A percentile compares a stretch with the other conserved stretches of the same genome.
Conservation (phyloP, 805 yeast species). For the Scheffersomyces lignosus region DNA sequence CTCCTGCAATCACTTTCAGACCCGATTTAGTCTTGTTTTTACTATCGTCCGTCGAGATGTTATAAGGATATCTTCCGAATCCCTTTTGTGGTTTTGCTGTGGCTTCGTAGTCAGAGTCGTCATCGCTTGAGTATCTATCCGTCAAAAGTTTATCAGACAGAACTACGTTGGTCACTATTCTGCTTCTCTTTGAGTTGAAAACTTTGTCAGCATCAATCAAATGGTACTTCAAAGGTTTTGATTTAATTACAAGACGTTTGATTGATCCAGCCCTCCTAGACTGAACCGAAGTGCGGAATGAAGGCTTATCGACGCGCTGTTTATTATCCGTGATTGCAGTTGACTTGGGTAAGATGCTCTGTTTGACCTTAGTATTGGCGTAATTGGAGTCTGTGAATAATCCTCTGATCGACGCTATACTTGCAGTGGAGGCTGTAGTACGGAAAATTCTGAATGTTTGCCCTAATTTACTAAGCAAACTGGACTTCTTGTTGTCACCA, state of each 20-base stretch:
- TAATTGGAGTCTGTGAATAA: conserved; percentile 29
- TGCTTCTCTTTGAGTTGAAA: conserved; percentile 32
- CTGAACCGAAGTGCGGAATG: not conserved
- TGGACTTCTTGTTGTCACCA: conserved; percentile 16
- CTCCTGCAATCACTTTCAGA: conserved; percentile 10
- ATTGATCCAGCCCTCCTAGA: conserved; percentile 24
- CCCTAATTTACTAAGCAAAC: conserved; percentile 33
- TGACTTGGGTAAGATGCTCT: conserved; percentile 1
- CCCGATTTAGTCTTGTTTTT: conserved; percentile 4
- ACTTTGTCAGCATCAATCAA: conserved; percentile 43
- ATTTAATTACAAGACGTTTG: conserved; percentile 37
- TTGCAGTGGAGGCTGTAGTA: conserved; percentile 12
- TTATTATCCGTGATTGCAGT: conserved; percentile 3
- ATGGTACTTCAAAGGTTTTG: conserved; percentile 42
- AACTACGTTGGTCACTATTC: conserved; percentile 19
- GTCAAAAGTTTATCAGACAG: conserved; percentile 15
- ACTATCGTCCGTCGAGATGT: conserved; percentile 1
- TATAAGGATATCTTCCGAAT: conserved; percentile 13
- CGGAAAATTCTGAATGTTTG: conserved; percentile 35
- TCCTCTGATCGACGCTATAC: conserved; percentile 23
- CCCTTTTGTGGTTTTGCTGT: conserved; percentile 3
- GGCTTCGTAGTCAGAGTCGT: conserved; percentile 20
- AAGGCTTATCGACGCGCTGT: not conserved
- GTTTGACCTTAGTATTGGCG: conserved; percentile 9
- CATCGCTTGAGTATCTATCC: conserved; percentile 21